Percentiles rank a stretch among this genome's conserved stretches.
Evolutionary conservation across 202 grass and related monocot species (phyloP).

Genomic region (Setaria viridis): DNA sequence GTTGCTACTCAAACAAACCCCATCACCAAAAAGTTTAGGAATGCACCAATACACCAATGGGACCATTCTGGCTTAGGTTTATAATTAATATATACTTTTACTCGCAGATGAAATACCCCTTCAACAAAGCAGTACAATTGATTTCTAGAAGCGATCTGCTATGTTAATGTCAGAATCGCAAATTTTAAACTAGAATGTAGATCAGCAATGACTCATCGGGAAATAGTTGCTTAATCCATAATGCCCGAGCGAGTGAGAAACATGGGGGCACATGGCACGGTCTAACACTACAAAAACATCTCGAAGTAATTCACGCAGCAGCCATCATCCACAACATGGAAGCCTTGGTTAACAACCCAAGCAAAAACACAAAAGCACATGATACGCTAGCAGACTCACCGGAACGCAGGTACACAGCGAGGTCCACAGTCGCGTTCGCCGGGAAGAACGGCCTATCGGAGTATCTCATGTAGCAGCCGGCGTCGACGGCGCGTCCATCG

Average conservation of each 20-base stretch:
- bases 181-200: slow-evolving; percentile 1
- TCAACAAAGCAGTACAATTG: not conserved
- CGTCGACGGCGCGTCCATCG: slow-evolving; percentile 68
- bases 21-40: not conserved
- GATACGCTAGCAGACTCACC: slow-evolving; percentile 48
- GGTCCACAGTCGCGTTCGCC: slow-evolving; percentile 65
- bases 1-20: not conserved
- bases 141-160: slow-evolving; percentile 1
- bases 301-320: not conserved
- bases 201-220: not conserved
- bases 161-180: not conserved
- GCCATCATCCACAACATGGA: not conserved
- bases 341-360: slow-evolving; percentile 5
- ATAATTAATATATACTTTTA: not conserved
- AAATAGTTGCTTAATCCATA: slow-evolving; percentile 28
- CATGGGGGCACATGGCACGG: slow-evolving; percentile 1
- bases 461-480: slow-evolving; percentile 86
- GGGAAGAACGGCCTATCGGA: slow-evolving; percentile 70
- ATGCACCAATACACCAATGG: not conserved
- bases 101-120: slow-evolving; percentile 19
- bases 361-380: not conserved
- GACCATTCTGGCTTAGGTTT: not conserved
- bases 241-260: not conserved
- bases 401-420: slow-evolving; percentile 62
- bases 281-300: slow-evolving; percentile 13